Conservation (phyloP, 2,329 filamentous ascomycete genomes). For the Aureobasidium sp. region DNA sequence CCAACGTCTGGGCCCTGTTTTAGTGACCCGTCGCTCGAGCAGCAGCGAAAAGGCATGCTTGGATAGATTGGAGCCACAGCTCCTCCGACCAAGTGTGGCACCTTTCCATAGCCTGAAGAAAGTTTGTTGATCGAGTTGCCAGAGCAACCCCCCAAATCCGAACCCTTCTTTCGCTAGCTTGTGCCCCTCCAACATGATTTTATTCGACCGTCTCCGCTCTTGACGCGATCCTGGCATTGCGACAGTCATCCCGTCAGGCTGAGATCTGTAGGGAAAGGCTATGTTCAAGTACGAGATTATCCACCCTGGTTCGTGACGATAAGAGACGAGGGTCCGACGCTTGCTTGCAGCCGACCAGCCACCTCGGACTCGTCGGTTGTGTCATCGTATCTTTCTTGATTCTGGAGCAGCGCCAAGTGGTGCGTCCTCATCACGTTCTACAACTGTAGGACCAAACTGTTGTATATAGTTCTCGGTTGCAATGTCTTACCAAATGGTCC, state of each 20-base stretch:
- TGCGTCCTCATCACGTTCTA: not conserved
- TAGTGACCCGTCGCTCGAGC: conserved; percentile 7
- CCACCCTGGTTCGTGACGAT: not conserved
- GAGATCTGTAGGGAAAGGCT: conserved; percentile 1
- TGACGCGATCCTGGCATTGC: not conserved
- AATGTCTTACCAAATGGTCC: not conserved
- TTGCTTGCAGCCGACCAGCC: conserved; percentile 10
- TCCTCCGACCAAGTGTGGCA: conserved; percentile 1
- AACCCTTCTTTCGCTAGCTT: conserved; percentile 13
- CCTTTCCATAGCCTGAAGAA: not conserved
- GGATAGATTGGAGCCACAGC: conserved; percentile 14
- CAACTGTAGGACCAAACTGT: not conserved
- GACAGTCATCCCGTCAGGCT: not conserved
- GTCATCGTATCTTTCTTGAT: not conserved
- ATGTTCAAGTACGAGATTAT: not conserved
- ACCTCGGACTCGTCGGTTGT: not conserved
- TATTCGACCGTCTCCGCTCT: not conserved
- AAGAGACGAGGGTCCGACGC: not conserved
- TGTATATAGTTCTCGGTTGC: not conserved
- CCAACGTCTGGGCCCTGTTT: conserved; percentile 12
- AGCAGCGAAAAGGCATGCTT: conserved; percentile 12
- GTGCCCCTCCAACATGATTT: conserved; percentile 5
- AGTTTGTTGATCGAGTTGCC: conserved; percentile 6
- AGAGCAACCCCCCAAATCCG: conserved; percentile 8
- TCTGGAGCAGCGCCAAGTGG: not conserved